These are phyloP conservation scores for Hevea brasiliensis DNA, from an alignment of 345 rosid genomes.

Conservation along the genomic window DNA sequence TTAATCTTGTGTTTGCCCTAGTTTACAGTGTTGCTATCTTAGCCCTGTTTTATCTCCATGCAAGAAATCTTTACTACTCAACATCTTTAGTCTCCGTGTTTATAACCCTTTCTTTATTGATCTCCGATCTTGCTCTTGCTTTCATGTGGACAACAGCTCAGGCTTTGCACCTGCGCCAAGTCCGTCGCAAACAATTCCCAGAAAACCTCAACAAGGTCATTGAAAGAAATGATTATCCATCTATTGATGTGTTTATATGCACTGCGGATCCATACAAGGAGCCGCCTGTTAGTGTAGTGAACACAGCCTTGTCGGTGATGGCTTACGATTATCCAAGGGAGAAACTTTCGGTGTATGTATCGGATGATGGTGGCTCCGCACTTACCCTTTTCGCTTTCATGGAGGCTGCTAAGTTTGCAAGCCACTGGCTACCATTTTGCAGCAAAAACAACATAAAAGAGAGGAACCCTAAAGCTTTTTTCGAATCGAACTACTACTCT, in stretches of 20 bases:
- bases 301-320: conserved; percentile 74
- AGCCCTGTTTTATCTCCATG: conserved; percentile 19
- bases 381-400: conserved; percentile 23
- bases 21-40: conserved; percentile 17
- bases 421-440: conserved; percentile 27
- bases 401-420: conserved; percentile 28
- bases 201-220: conserved; percentile 10
- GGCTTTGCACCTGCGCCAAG: conserved; percentile 40
- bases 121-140: conserved; percentile 55
- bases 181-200: conserved; percentile 37
- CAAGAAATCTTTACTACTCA: conserved; percentile 32
- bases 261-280: conserved; percentile 29
- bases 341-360: conserved; percentile 53
- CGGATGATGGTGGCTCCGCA: conserved; percentile 29
- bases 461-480: conserved; percentile 18
- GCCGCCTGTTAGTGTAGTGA: conserved; percentile 46
- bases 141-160: conserved; percentile 57
- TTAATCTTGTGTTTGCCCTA: conserved; percentile 22
- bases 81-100: conserved; percentile 15
- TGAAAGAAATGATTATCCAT: conserved; percentile 4
- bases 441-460: conserved; percentile 6
- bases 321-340: conserved; percentile 69
- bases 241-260: conserved; percentile 67
- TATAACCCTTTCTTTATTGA: conserved; percentile 27
- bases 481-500: neutral